A percentile compares a stretch with the other conserved stretches of the same genome.
These are phyloP conservation scores for Hyparrhenia diplandra DNA, from an alignment of 176 grass and related monocot genomes.

Conservation along the genomic window DNA sequence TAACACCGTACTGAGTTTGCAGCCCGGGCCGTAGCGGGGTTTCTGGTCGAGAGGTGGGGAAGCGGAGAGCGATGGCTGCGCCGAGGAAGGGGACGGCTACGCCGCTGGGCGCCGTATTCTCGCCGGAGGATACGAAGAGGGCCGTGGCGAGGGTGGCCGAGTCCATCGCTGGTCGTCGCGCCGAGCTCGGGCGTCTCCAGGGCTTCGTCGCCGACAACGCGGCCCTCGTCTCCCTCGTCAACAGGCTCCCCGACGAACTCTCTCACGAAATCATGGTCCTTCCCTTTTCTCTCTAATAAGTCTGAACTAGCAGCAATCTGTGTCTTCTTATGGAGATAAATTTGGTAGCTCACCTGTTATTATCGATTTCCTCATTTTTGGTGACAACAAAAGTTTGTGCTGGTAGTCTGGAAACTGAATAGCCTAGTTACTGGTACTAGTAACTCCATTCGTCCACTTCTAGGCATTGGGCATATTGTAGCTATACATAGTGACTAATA, in stretches of 20 bases:
- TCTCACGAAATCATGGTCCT: conserved; percentile 89
- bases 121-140: conserved; percentile 53
- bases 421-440: background rate
- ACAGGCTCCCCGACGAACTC: conserved; percentile 68
- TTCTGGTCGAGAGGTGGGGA: background rate
- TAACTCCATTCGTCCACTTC: background rate
- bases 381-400: background rate
- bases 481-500: background rate
- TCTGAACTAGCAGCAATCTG: background rate
- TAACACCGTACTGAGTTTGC: too few species aligned
- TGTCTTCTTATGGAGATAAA: background rate
- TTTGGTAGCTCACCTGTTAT: background rate
- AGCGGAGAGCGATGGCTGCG: conserved; percentile 18
- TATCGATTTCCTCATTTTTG: background rate
- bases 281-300: background rate
- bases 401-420: background rate
- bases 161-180: conserved; percentile 43
- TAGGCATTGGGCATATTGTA: background rate
- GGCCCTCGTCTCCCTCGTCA: conserved; percentile 64
- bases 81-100: conserved; percentile 62
- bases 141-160: conserved; percentile 54
- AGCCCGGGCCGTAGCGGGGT: background rate
- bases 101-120: conserved; percentile 60
- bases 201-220: conserved; percentile 72
- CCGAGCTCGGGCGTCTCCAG: conserved; percentile 54